A percentile compares a stretch with the other conserved stretches of the same genome.
phyloP scores from a whole-genome alignment of 2,329 filamentous ascomycete genomes.

The Talaromyces albobiverticillius region DNA sequence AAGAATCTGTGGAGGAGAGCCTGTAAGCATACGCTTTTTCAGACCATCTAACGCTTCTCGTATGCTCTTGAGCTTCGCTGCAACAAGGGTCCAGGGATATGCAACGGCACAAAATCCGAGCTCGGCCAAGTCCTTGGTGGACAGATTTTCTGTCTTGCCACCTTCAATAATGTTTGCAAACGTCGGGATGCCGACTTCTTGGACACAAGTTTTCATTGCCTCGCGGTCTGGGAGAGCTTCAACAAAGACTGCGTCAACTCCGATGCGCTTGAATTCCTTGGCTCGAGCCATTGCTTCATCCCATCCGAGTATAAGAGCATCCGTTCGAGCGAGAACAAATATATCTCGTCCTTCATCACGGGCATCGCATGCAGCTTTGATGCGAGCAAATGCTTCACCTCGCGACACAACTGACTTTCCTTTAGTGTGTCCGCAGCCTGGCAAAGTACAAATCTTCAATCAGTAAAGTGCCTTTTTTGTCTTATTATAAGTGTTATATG shows the following conservation, averaged over 20 bases:
- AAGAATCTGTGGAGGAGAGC: slow-evolving; percentile 42
- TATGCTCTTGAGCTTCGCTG: slow-evolving; percentile 4
- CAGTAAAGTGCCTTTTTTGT: no score
- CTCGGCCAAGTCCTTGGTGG: slow-evolving; percentile 36
- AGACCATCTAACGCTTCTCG: slow-evolving; percentile 30
- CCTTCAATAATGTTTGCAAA: slow-evolving; percentile 48
- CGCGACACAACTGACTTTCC: slow-evolving; percentile 47
- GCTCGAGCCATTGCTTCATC: slow-evolving; percentile 46
- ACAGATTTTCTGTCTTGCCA: slow-evolving; percentile 41
- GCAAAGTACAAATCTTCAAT: background rate
- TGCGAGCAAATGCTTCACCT: slow-evolving; percentile 46
- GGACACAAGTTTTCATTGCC: slow-evolving; percentile 38
- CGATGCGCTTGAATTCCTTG: slow-evolving; percentile 42
- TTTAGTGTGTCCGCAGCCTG: slow-evolving; percentile 47
- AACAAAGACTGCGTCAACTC: slow-evolving; percentile 46
- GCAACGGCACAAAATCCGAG: slow-evolving; percentile 32
- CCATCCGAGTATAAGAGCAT: slow-evolving; percentile 33
- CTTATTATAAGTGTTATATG: background rate
- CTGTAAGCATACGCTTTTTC: slow-evolving; percentile 41
- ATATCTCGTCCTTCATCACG: slow-evolving; percentile 46
- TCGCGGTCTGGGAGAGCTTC: slow-evolving; percentile 46
- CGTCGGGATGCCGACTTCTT: slow-evolving; percentile 38
- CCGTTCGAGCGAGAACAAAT: slow-evolving; percentile 46
- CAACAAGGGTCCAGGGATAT: slow-evolving; percentile 4
- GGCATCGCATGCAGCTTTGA: slow-evolving; percentile 47